These are phyloP conservation scores for Arthrobotrys sinensis DNA, from an alignment of 2,329 filamentous ascomycete species.

Conservation along the genomic window DNA sequence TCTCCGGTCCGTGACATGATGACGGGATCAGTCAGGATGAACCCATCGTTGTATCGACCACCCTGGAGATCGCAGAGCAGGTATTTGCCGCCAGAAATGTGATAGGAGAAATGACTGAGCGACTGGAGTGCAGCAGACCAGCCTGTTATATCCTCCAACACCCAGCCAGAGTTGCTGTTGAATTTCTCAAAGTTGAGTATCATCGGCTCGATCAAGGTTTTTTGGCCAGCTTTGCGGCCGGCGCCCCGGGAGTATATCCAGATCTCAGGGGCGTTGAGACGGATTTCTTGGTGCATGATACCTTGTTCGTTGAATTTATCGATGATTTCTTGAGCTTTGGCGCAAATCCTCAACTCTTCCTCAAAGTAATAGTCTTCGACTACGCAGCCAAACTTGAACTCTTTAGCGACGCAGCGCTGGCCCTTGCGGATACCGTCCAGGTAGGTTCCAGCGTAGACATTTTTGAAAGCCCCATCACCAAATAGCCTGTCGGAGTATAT, in stretches of 20 bases:
- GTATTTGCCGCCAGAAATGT: constrained; percentile 66
- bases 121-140: constrained; percentile 69
- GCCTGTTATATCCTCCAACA: constrained; percentile 62
- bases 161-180: constrained; percentile 70
- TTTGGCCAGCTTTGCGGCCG: constrained; percentile 61
- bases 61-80: constrained; percentile 70
- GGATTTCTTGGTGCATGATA: constrained; percentile 66
- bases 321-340: constrained; percentile 67
- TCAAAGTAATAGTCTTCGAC: constrained; percentile 66
- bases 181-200: constrained; percentile 69
- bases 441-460: constrained; percentile 65
- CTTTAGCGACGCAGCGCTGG: constrained; percentile 67
- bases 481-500: constrained; percentile 3
- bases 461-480: constrained; percentile 30
- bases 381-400: constrained; percentile 68
- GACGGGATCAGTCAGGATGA: constrained; percentile 68
- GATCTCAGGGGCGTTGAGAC: constrained; percentile 67
- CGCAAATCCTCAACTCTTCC: constrained; percentile 67
- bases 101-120: constrained; percentile 70
- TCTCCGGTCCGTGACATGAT: constrained; percentile 67
- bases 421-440: constrained; percentile 65
- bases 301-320: constrained; percentile 66
- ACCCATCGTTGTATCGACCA: constrained; percentile 66
- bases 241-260: constrained; percentile 65
- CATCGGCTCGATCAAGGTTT: constrained; percentile 67